Evolutionary conservation across 441 rosid species (phyloP), one percentile per base, ranked within the genome.

Genomic region (Aquilaria agallochum): DNA sequence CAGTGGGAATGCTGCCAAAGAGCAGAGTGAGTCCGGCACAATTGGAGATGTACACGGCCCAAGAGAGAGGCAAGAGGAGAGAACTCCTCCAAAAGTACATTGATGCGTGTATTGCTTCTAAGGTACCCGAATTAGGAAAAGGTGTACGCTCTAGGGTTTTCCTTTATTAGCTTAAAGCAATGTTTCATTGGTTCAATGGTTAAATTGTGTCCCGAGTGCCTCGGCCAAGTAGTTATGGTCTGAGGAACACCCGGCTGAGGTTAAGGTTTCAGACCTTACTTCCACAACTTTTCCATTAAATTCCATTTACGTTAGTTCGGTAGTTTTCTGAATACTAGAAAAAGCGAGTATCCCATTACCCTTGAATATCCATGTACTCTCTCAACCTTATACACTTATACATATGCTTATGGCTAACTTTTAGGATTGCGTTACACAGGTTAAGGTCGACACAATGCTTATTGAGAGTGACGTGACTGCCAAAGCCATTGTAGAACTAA

Each of bases 1-100:
- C 30, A 87, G 98, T 92, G 81, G 98, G 98, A 33, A 83, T 62
- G 74, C 69, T 92, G 9, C 84, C 95, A 3, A 77, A 68, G 72
- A 77, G 72, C 51, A 82, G 76, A 68, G 96, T 84, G 45, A 87
- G 77, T 62, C 78, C 81, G 55, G 72, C 73, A 61, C 95, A 85
- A 68, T 74, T 83, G 53, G 85, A 83, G 74, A 79, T 27, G 46
- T 81, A 74, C 77, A 80, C 76, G 92, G 76, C 80, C 34, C 87
- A 85, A 64, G 86, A 84, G 78, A 78, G 86, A 56, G 82, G 71
- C 40, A 87, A 83, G 70, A 79, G 90, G 69, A 76, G 82, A 71
- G 52, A 77, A 56, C 73, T 77, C 42, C 89, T 87, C 15, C 76
- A 73, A 11, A 87, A 84, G 62, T 89, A 73, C 59, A 60, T 92